Percentiles rank a stretch among this genome's conserved stretches.
Evolutionary conservation across 768 basidiomycete genomes (phyloP).

Genomic region (Auricularia sp.): DNA sequence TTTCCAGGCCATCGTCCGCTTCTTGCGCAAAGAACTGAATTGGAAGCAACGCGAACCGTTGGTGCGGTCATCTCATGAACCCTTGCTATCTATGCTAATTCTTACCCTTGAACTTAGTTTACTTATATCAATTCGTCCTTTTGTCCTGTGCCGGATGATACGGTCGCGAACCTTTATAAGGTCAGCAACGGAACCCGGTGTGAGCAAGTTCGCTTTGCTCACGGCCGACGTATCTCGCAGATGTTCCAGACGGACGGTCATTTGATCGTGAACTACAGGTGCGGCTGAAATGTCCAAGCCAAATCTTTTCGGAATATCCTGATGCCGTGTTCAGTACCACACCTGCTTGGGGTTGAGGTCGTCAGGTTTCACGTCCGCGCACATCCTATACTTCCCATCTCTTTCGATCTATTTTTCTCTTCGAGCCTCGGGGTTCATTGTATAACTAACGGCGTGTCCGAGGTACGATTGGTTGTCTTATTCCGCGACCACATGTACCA

Average conservation of each 20-base stretch:
- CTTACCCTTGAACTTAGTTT: slow-evolving; percentile 16
- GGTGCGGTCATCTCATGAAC: slow-evolving; percentile 33
- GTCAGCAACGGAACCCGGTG: slow-evolving; percentile 21
- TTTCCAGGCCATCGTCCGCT: slow-evolving; percentile 92
- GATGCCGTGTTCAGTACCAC: too few relatives aligned
- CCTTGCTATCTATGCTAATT: not conserved
- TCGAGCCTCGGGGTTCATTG: too few relatives aligned
- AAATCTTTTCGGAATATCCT: too few relatives aligned
- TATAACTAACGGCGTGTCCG: too few relatives aligned
- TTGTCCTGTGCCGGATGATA: slow-evolving; percentile 74
- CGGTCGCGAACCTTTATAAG: slow-evolving; percentile 67
- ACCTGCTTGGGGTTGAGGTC: too few relatives aligned
- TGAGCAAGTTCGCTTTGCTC: not conserved
- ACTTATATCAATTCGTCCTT: slow-evolving; percentile 63
- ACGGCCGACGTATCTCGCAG: slow-evolving; percentile 24
- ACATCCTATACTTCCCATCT: too few relatives aligned
- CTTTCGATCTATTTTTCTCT: too few relatives aligned
- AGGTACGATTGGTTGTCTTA: too few relatives aligned
- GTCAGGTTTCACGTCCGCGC: too few relatives aligned
- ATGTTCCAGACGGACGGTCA: slow-evolving; percentile 83
- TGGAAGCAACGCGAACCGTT: slow-evolving; percentile 81
- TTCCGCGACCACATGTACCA: too few relatives aligned
- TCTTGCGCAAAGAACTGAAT: slow-evolving; percentile 77
- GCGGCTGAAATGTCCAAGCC: too few relatives aligned
- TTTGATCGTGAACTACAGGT: slow-evolving; percentile 89